Evolutionary conservation across 2,329 filamentous ascomycete genomes (phyloP).

Genomic region (Venturia asperata): DNA sequence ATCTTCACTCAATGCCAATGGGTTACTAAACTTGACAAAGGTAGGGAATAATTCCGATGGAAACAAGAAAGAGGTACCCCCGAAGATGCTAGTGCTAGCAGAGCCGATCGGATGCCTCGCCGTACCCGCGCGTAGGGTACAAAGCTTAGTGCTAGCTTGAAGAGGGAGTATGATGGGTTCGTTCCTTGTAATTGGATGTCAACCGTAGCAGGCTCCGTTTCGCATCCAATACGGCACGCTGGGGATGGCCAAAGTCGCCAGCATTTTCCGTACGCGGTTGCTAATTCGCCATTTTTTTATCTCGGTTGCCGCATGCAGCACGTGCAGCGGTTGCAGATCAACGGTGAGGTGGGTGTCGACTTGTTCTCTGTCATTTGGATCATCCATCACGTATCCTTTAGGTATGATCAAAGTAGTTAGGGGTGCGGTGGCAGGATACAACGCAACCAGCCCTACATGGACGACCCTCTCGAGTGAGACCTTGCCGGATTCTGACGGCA

Average conservation of each 20-base stretch:
- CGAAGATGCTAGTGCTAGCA: background rate
- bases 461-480: background rate
- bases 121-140: background rate
- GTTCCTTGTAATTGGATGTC: background rate
- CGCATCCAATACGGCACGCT: background rate
- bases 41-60: background rate
- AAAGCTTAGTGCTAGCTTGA: background rate
- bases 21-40: background rate
- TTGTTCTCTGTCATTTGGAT: background rate
- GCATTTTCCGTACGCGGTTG: background rate
- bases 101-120: background rate
- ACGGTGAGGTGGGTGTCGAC: background rate
- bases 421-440: background rate
- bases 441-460: no score
- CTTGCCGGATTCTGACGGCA: background rate
- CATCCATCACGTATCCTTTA: background rate
- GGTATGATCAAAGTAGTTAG: background rate
- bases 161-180: background rate
- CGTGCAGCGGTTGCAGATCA: background rate
- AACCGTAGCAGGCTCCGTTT: constrained; percentile 1
- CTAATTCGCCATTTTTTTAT: background rate
- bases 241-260: background rate
- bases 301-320: background rate
- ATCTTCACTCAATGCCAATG: background rate
- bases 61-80: background rate